Base-by-base conservation (phyloP, 2,329 filamentous ascomycete species). In the Fusarium liriodendri region DNA sequence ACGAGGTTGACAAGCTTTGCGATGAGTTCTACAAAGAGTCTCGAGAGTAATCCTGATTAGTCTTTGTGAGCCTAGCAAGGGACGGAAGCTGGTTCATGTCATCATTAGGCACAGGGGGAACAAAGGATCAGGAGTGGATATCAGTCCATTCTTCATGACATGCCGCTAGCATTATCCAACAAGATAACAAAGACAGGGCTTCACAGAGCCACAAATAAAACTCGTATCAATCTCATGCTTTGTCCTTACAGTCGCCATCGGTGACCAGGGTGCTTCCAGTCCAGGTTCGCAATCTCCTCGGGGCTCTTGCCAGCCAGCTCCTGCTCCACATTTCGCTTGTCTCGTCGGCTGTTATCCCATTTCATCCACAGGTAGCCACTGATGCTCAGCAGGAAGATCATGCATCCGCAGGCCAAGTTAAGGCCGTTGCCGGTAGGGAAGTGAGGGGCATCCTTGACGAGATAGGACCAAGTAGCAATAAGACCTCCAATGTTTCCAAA, bases 201-300 rank as follows among this genome's bases (percentile, higher is more conserved):
- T 29, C 35, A 29, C 50, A n/a, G 22, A 63, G 47, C 47, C 61
- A 20, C n/a, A 10, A 29, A 22, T 18, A 57, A 45, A 45, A 64
- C 35, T 52, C 27, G 5, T 45, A 54, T 16, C 52, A 58, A 35
- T 58, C 18, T 58, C 38, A 13, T 60, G 22, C 20, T 50, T 52
- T 55, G 20, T 14, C 18, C 20, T 50, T 37, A 75, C 47, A 58
- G 60, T 37, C 73, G 50, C 92, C 92, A 93, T 74, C 89, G 87
- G 79, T 93, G 93, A 3, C 83, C 88, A 7, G 92, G 92, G 80
- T 94, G 91, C 75, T 86, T 88, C 90, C 90, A 93, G 77, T 93
- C 91, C 70, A 93, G 77, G 75, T 90, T 88, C 71, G 89, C 85
- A 18, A 92, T 82, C 76, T 90, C 83, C 76, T 86, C 80, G 71